Evolutionary conservation across 139 green algal species (phyloP), one percentile per base, ranked within the genome.

Genomic region (Chlorella sp.): DNA sequence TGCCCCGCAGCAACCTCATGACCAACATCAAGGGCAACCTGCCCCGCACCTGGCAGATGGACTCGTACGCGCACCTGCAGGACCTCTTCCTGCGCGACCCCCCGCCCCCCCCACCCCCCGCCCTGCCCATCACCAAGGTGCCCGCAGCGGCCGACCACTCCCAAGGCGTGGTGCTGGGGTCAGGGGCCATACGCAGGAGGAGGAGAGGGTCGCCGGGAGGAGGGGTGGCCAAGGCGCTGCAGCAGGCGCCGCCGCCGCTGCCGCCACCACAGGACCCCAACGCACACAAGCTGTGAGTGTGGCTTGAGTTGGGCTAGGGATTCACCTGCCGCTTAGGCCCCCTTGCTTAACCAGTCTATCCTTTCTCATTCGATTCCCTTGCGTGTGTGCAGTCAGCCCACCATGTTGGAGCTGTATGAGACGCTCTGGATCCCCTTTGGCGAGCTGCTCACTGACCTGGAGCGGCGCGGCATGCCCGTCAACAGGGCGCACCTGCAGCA

Each of bases 361-460:
- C n/a, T 55, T 55, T 55, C 42, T 55, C 42, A 55, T 24, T 17
- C 42, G 42, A 24, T 55, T 55, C 42, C 10, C 17, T 17, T 55
- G 10, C 17, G 42, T 24, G 10, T 10, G 42, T 55, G 42, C 10
- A 55, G 42, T 17, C 42, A 55, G 42, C 10, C 42, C 42, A 62
- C 62, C 1, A 34, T 72, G 72, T 71, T 68, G 20, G 63, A 72
- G 24, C 68, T 71, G 42, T 72, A 77, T 61, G 36, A 77, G 30
- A 30, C 80, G 29, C 88, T 88, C 72, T 96, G 89, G 89, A 68
- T 73, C 34, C 86, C 88, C 2, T 97, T 98, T 88, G 95, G 94
- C 2, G 82, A 91, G 70, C 77, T 98, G 70, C 86, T 99, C 49
- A 97, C 92, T 0, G 85, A 94, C 70, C 96, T 99, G 93, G 95